phyloP scores from a whole-genome alignment of 768 basidiomycete genomes.

The Rhodotorula kratochvilovae region DNA sequence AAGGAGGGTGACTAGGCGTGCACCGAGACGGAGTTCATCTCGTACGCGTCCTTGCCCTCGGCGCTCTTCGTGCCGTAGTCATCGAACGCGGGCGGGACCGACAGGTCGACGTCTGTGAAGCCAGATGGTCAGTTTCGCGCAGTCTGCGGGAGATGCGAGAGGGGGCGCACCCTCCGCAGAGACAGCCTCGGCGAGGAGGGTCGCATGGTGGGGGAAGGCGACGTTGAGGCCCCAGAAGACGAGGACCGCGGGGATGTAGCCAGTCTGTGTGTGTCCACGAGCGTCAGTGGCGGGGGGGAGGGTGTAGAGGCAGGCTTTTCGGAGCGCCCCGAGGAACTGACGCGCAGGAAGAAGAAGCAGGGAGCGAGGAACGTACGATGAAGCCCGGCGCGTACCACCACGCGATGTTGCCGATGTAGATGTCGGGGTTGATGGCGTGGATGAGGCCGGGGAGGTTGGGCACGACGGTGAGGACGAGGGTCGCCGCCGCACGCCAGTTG shows the following conservation, averaged over 20 bases:
- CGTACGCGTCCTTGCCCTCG: slow-evolving; percentile 18
- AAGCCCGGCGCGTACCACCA: slow-evolving; percentile 32
- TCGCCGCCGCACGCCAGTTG: slow-evolving; percentile 69
- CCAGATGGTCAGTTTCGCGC: background rate
- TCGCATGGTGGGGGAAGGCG: slow-evolving; percentile 33
- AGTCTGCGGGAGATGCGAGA: background rate
- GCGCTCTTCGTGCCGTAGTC: background rate
- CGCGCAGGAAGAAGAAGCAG: too few relatives aligned
- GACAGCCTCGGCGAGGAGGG: slow-evolving; percentile 34
- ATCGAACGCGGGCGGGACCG: slow-evolving; percentile 16
- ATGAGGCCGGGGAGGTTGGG: slow-evolving; percentile 51
- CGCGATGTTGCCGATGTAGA: slow-evolving; percentile 55
- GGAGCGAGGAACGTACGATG: slow-evolving; percentile 1
- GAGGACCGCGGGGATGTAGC: slow-evolving; percentile 24
- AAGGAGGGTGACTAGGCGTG: background rate
- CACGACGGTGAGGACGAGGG: background rate
- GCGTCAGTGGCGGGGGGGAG: background rate
- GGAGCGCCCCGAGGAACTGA: too few relatives aligned
- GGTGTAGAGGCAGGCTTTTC: too few relatives aligned
- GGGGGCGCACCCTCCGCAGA: slow-evolving; percentile 13
- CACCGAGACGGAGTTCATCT: slow-evolving; percentile 3
- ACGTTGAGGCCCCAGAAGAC: slow-evolving; percentile 27
- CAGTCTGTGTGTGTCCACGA: background rate
- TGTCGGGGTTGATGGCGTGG: slow-evolving; percentile 63
- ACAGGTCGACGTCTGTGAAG: slow-evolving; percentile 15